Evolutionary conservation across 2,329 filamentous ascomycete genomes (phyloP).

Genomic region (Falciphora oryzae): DNA sequence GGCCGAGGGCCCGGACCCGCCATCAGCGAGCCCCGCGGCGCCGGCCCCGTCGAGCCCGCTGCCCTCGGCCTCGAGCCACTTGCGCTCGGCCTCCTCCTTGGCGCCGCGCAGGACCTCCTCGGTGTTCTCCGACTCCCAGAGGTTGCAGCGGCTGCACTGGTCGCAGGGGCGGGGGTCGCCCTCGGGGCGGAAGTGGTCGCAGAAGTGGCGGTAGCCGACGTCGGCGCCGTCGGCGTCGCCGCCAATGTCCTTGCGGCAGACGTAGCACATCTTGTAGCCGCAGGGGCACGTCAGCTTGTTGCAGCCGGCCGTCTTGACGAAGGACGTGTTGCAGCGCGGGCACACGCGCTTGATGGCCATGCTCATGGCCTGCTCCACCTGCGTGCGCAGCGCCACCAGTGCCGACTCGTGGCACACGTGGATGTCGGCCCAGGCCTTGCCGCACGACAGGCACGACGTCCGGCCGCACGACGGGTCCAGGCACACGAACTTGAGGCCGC

Average conservation of each 20-base stretch:
- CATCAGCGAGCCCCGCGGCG: background rate
- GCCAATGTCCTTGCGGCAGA: constrained; percentile 74
- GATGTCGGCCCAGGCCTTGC: constrained; percentile 78
- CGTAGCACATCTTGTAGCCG: constrained; percentile 97
- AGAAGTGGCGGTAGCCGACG: constrained; percentile 90
- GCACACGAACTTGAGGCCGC: constrained; percentile 74
- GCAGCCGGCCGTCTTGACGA: constrained; percentile 90
- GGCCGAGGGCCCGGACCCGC: background rate
- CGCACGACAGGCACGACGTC: constrained; percentile 74
- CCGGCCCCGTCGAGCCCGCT: constrained; percentile 49
- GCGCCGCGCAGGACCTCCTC: constrained; percentile 64
- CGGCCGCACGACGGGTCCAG: constrained; percentile 61
- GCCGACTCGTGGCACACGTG: constrained; percentile 87
- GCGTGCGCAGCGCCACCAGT: constrained; percentile 74
- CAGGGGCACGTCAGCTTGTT: constrained; percentile 96
- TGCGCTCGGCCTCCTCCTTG: constrained; percentile 63
- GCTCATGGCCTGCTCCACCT: constrained; percentile 89
- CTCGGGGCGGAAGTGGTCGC: constrained; percentile 84
- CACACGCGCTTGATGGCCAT: constrained; percentile 93
- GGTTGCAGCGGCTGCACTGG: constrained; percentile 75
- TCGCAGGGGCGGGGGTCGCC: constrained; percentile 66
- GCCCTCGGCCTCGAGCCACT: constrained; percentile 63
- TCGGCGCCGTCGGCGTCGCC: constrained; percentile 37
- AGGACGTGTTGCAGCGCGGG: constrained; percentile 82
- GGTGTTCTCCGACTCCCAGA: constrained; percentile 70